Percentiles rank a stretch among this genome's conserved stretches.
phyloP scores from a whole-genome alignment of 225 moss, liverwort and hornwort species.

The Rhytidiadelphus loreus region DNA sequence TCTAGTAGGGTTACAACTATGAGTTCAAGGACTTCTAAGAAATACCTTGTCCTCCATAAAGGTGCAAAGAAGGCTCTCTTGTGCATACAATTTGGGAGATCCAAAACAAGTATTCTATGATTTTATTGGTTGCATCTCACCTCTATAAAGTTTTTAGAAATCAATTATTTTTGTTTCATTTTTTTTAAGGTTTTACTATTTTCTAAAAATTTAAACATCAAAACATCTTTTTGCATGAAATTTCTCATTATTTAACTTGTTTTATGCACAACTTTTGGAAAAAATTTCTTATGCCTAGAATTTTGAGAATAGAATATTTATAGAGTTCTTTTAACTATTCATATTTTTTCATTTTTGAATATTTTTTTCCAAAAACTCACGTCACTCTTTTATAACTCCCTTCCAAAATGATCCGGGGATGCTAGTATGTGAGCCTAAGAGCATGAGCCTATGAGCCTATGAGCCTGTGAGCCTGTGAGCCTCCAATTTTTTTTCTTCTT shows the following conservation, averaged over 20 bases:
- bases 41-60: not conserved
- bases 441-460: too few relatives aligned
- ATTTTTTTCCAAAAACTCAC: not conserved
- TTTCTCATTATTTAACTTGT: too few relatives aligned
- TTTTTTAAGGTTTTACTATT: rapidly evolving
- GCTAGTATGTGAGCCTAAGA: too few relatives aligned
- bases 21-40: not conserved
- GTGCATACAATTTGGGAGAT: too few relatives aligned
- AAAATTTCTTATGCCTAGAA: not conserved
- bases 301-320: not conserved
- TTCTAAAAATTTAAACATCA: not conserved
- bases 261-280: not conserved
- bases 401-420: too few relatives aligned
- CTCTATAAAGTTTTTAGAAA: not conserved
- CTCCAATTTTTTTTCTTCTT: too few relatives aligned
- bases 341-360: not conserved
- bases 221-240: not conserved
- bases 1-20: not conserved
- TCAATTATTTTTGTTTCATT: not conserved
- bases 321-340: not conserved
- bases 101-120: rapidly evolving
- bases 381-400: not conserved
- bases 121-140: not conserved
- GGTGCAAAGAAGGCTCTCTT: not conserved
- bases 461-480: too few relatives aligned